A percentile compares a stretch with the other conserved stretches of the same genome.
These are phyloP conservation scores for Thymus quinquecostatus DNA, from an alignment of 257 asterid genomes.

Conservation along the genomic window DNA sequence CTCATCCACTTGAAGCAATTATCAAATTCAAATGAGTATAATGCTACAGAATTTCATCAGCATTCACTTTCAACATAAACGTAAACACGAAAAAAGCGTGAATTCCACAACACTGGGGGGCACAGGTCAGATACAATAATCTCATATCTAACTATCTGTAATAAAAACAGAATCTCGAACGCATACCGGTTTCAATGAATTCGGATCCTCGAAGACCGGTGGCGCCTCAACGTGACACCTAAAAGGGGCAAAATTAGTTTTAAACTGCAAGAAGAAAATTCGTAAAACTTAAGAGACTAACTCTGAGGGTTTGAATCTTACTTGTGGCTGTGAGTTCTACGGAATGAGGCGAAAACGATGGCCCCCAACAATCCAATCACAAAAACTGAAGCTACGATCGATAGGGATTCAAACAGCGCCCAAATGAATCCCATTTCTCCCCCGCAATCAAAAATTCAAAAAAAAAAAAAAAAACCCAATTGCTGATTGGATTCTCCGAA, in stretches of 20 bases:
- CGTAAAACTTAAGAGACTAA: background rate
- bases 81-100: background rate
- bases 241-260: constrained; percentile 10
- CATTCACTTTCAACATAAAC: constrained; percentile 4
- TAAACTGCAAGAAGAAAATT: constrained; percentile 1
- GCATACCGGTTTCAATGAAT: constrained; percentile 69
- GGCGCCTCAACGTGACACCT: constrained; percentile 78
- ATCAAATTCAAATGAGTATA: background rate
- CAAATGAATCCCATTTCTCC: constrained; percentile 52
- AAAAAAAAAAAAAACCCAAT: background rate
- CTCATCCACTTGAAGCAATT: background rate
- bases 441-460: constrained; percentile 8
- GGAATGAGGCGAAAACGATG: constrained; percentile 56
- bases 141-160: constrained; percentile 10
- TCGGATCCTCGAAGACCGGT: constrained; percentile 89
- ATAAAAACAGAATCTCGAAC: constrained; percentile 14
- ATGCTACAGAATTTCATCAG: constrained; percentile 11
- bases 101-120: background rate
- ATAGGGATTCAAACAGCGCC: constrained; percentile 53
- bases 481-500: background rate
- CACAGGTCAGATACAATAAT: background rate
- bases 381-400: constrained; percentile 48
- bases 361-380: constrained; percentile 57
- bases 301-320: constrained; percentile 36
- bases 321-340: constrained; percentile 68